These are phyloP conservation scores for Suillus sp. DNA, from an alignment of 768 basidiomycete genomes.

Conservation along the genomic window DNA sequence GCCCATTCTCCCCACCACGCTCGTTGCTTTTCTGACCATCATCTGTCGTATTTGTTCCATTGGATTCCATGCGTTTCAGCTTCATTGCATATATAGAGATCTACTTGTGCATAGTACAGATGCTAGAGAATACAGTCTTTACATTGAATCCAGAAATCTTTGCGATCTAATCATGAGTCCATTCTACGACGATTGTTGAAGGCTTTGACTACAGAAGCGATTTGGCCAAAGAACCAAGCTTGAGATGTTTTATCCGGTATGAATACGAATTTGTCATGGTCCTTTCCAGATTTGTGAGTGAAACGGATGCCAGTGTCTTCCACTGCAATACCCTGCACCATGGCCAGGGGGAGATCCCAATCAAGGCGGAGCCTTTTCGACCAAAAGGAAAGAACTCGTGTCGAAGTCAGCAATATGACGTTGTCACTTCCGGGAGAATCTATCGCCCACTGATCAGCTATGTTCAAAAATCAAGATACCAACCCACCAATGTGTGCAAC, in stretches of 20 bases:
- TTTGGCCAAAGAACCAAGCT: slow-evolving; percentile 79
- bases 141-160: slow-evolving; percentile 18
- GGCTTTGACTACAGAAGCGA: slow-evolving; percentile 73
- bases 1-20: slow-evolving; percentile 18
- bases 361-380: slow-evolving; percentile 81
- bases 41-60: slow-evolving; percentile 29
- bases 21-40: slow-evolving; percentile 22
- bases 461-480: slow-evolving; percentile 5
- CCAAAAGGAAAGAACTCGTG: slow-evolving; percentile 81
- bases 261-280: slow-evolving; percentile 74
- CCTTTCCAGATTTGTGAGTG: slow-evolving; percentile 75
- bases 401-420: slow-evolving; percentile 76
- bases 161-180: slow-evolving; percentile 43
- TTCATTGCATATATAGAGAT: slow-evolving; percentile 31
- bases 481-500: slow-evolving; percentile 88
- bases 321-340: slow-evolving; percentile 84
- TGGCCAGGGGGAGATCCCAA: slow-evolving; percentile 90
- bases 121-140: slow-evolving; percentile 26
- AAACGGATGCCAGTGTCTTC: slow-evolving; percentile 92
- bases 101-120: slow-evolving; percentile 25
- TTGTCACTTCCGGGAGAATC: slow-evolving; percentile 81
- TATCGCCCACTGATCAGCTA: slow-evolving; percentile 30
- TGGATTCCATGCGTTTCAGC: slow-evolving; percentile 22
- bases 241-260: slow-evolving; percentile 76
- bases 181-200: slow-evolving; percentile 77